Evolutionary conservation across 192 early-diverging fungal species (phyloP), one percentile per base, ranked within the genome.

Genomic region (Diversispora eburnea): DNA sequence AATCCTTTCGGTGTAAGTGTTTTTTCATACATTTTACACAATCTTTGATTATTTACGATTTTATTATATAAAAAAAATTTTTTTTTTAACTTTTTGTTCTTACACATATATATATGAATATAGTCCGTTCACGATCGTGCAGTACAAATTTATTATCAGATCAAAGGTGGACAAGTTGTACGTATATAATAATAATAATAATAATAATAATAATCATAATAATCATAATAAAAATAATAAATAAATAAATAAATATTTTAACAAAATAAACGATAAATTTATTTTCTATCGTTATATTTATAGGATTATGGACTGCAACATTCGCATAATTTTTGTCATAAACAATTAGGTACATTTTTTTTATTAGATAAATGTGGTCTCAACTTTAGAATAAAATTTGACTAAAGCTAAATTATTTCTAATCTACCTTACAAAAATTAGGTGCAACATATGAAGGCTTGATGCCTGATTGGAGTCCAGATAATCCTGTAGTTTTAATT

Each of bases 151-250:
- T 73, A 61, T 48, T 73, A 73, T 64, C 72, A 73, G 54, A 25
- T 73, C 6, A 73, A 64, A 55, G 72, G 72, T 9, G 72, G 72
- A 9, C 72, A 64, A 62, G 72, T 73, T 22, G 72, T 73, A 65
- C 22, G 72, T 62, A n/a, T 12, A 33, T 33, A 33, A 33, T 33
- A 2, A 33, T 33, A 33, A 33, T 33, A 33, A 33, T 33, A 33
- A 1, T 33, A 33, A 33, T 33, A 2, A 33, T 33, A 33, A 33
- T 33, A 33, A 33, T 33, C 0, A 33, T 33, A 33, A 33, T 33
- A 33, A 33, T 2, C 0, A 33, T 33, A 33, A 33, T 2, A 33
- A 33, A 1, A 33, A 33, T 2, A 33, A 33, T 33, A 33, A 33
- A 33, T 33, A 33, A 1, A 33, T 1, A 0, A 33, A 33, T 33